Percentiles rank a stretch among this genome's conserved stretches.
These are phyloP conservation scores for Testicularia cyperi DNA, from an alignment of 1,284 basidiomycete species.

Conservation along the genomic window DNA sequence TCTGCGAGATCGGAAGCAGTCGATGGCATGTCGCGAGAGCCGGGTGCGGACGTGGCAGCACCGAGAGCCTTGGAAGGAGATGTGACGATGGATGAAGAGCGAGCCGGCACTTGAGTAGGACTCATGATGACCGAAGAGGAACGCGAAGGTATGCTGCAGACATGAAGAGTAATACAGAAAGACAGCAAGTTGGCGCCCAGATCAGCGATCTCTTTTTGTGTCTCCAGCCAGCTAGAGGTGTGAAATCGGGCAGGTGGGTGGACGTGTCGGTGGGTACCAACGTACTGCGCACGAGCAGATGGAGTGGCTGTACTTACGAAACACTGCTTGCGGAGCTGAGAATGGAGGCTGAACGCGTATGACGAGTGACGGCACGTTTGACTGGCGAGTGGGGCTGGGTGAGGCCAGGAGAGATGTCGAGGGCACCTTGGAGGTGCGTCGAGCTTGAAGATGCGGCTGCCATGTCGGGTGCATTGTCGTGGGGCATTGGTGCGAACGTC, in stretches of 20 bases:
- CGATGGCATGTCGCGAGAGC: conserved; percentile 2
- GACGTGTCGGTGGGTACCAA: too few relatives aligned
- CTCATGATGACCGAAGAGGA: conserved; percentile 32
- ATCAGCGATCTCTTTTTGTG: not conserved
- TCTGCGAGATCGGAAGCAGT: conserved; percentile 37
- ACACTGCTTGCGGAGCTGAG: conserved; percentile 34
- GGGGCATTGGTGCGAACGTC: too few relatives aligned
- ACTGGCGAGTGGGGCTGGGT: too few relatives aligned
- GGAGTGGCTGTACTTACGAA: conserved; percentile 8
- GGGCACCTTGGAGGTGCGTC: too few relatives aligned
- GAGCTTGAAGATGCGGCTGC: too few relatives aligned
- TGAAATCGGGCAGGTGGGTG: too few relatives aligned
- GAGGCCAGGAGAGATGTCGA: too few relatives aligned
- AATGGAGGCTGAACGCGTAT: conserved; percentile 25
- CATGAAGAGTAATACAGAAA: not conserved
- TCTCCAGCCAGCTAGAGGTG: not conserved
- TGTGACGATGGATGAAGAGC: conserved; percentile 17
- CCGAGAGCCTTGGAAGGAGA: conserved; percentile 5
- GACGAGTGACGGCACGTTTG: too few relatives aligned
- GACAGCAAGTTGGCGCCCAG: too few relatives aligned
- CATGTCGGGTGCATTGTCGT: too few relatives aligned
- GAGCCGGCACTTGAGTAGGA: conserved; percentile 15
- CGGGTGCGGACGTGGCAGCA: not conserved
- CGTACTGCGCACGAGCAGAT: too few relatives aligned
- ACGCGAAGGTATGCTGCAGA: conserved; percentile 26